Evolutionary conservation across 495 filamentous ascomycete species (phyloP), one percentile per base, ranked within the genome.

Genomic region (Pyronema domesticum): DNA sequence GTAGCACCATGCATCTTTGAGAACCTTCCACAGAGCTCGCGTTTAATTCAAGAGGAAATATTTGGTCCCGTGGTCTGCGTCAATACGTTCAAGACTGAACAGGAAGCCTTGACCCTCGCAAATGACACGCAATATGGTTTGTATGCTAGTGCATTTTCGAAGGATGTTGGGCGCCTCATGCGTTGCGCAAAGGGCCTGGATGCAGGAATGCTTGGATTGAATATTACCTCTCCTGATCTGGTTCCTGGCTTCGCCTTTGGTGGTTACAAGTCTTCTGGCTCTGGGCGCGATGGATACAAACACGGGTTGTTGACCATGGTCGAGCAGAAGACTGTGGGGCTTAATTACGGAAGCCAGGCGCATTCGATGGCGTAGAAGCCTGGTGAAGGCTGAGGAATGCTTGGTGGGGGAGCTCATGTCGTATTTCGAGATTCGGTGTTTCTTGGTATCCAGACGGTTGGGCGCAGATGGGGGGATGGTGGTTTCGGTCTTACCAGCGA

Each of bases 61-160:
- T 89, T 89, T 61, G 84, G 85, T 0, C 84, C 84, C 3, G 85
- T 89, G 35, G 79, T 89, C 72, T 75, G 75, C 19, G 78, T 89
- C 51, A 68, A 86, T 19, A 69, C 78, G 40, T 89, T 86, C 62
- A 70, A 78, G 8, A 74, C 71, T 13, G 74, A 86, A 40, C 80
- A 82, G 55, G 82, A 89, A 69, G 85, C 82, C 8, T 68, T 95
- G 51, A 60, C 66, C 47, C 74, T 89, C 40, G 88, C 89, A 11
- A 96, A 95, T 68, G 71, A 82, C 58, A 91, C 86, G 33, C 76
- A 83, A 57, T 79, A 93, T 43, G 89, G 89, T 17, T 80, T 94
- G 5, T 79, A 79, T 4, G 80, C 85, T 3, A 84, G 86, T 17
- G 81, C 95, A 44, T 95, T 95, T 67, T 93, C 87, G 3, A 78